These are phyloP conservation scores for Peronospora belbahrii DNA, from an alignment of 352 stramenopile genomes.

Conservation along the genomic window DNA sequence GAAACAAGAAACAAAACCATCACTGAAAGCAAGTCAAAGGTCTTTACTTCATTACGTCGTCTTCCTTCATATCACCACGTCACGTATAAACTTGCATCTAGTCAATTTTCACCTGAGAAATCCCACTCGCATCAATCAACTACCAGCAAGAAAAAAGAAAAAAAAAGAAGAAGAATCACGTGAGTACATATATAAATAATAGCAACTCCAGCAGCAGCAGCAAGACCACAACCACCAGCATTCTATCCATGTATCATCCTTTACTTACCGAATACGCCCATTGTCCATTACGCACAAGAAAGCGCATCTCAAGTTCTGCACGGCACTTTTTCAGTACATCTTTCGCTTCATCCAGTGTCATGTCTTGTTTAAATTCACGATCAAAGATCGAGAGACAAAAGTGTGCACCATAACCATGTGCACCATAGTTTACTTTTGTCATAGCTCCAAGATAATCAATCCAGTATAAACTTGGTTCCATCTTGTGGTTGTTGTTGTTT, in stretches of 20 bases:
- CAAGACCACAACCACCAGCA: too few relatives aligned
- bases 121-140: conserved; percentile 62
- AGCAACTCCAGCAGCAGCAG: too few relatives aligned
- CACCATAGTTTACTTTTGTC: conserved; percentile 82
- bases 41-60: conserved; percentile 17
- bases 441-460: conserved; percentile 85
- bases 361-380: conserved; percentile 81
- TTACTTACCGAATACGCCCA: conserved; percentile 66
- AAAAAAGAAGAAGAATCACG: too few relatives aligned
- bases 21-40: not conserved
- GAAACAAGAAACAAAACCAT: not conserved
- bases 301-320: conserved; percentile 71
- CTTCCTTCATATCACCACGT: conserved; percentile 6
- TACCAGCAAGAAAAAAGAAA: conserved; percentile 10
- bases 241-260: not conserved
- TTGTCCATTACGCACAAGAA: conserved; percentile 82
- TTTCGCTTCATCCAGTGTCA: conserved; percentile 68
- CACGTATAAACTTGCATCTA: conserved; percentile 10
- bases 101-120: conserved; percentile 60
- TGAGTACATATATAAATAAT: too few relatives aligned
- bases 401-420: conserved; percentile 76
- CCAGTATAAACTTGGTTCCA: conserved; percentile 76
- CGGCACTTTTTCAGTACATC: conserved; percentile 73
- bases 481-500: conserved; percentile 18
- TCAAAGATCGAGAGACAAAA: conserved; percentile 87